Conservation (phyloP, 208 protist genomes). For the Crithidia thermophila region DNA sequence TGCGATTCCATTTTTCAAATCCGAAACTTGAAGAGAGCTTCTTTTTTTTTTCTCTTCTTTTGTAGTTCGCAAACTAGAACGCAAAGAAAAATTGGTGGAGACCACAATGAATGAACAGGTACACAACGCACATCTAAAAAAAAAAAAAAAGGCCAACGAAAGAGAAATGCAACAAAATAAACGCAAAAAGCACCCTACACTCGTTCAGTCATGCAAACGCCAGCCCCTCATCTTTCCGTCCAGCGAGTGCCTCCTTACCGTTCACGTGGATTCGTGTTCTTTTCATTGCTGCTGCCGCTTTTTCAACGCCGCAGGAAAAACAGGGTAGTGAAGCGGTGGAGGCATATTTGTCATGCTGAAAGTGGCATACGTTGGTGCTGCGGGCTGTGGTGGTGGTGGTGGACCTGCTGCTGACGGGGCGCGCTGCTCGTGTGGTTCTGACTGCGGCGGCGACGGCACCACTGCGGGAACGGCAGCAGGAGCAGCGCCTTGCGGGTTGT, state of each 20-base stretch:
- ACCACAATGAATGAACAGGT: background rate
- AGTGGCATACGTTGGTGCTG: background rate
- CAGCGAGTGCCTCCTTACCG: too few species aligned
- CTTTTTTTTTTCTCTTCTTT: background rate
- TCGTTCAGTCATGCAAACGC: too few species aligned
- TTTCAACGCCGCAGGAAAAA: slow-evolving; percentile 32
- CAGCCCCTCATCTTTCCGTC: too few species aligned
- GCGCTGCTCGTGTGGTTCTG: too few species aligned
- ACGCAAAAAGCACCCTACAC: slow-evolving; percentile 6
- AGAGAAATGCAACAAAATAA: slow-evolving; percentile 11
- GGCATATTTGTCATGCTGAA: slow-evolving; percentile 31
- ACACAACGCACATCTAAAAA: background rate
- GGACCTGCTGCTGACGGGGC: too few species aligned
- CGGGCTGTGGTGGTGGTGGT: background rate
- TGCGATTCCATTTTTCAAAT: too few species aligned
- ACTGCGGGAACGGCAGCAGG: background rate
- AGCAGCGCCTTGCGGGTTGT: background rate
- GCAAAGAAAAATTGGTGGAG: background rate
- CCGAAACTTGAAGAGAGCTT: background rate
- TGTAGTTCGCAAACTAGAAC: background rate
- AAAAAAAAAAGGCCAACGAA: background rate
- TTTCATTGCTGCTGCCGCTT: slow-evolving; percentile 12
- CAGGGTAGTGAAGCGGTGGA: slow-evolving; percentile 64
- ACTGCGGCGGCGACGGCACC: background rate
- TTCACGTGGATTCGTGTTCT: background rate